Evolutionary conservation across 345 rosid species (phyloP).

Genomic region (Eucalyptus cloeziana): DNA sequence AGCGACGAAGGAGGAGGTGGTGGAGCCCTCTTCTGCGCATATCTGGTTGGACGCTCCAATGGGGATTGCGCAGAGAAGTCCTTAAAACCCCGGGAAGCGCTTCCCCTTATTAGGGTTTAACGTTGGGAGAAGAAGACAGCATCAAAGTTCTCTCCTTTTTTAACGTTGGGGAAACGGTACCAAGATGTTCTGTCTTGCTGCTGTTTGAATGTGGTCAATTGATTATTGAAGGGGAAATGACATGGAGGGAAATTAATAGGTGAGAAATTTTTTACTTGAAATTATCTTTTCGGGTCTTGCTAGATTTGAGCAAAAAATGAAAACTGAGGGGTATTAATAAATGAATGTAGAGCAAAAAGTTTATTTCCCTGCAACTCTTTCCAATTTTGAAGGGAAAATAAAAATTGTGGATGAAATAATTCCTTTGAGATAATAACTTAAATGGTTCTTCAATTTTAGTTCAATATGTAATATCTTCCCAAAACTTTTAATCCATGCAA

Average conservation of each 20-base stretch:
- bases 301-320: background rate
- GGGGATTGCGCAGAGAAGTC: background rate
- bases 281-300: background rate
- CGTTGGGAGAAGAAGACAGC: background rate
- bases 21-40: constrained; percentile 24
- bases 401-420: background rate
- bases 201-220: background rate
- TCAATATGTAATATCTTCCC: rapidly evolving
- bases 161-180: background rate
- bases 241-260: background rate
- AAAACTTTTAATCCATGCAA: background rate
- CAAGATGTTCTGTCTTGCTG: background rate
- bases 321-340: background rate
- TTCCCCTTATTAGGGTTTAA: background rate
- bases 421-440: background rate
- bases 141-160: background rate
- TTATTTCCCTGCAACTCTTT: background rate
- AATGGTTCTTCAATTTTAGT: background rate
- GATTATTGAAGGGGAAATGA: background rate
- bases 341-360: rapidly evolving
- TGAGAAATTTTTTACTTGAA: rapidly evolving
- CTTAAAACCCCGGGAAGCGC: background rate
- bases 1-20: constrained; percentile 12
- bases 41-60: background rate
- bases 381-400: background rate